Conservation (phyloP, 2,329 filamentous ascomycete genomes). For the Fusarium sp. region DNA sequence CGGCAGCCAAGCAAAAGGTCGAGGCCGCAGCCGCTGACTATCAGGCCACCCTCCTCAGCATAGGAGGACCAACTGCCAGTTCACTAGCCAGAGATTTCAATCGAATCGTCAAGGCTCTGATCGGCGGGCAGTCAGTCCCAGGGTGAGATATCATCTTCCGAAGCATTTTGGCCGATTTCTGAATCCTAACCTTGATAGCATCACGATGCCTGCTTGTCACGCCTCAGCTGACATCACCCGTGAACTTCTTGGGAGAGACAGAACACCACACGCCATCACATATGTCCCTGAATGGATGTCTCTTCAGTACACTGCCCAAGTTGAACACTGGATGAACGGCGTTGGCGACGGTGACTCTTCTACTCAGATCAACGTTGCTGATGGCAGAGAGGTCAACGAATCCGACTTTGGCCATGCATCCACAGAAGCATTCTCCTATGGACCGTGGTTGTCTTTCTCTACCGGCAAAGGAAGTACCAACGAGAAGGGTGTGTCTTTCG, state of each 20-base stretch:
- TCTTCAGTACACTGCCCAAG: slow-evolving; percentile 15
- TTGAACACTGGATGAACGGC: slow-evolving; percentile 33
- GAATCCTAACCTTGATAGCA: slow-evolving; percentile 8
- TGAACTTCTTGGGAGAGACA: slow-evolving; percentile 20
- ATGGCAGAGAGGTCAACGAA: slow-evolving; percentile 23
- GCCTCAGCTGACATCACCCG: slow-evolving; percentile 27
- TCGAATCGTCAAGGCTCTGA: slow-evolving; percentile 16
- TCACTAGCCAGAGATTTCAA: slow-evolving; percentile 14
- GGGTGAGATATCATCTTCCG: not conserved
- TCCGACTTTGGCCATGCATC: slow-evolving; percentile 31
- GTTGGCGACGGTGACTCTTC: slow-evolving; percentile 30
- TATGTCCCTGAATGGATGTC: slow-evolving; percentile 30
- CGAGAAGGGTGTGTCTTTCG: slow-evolving; percentile 8
- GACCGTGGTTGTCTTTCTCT: slow-evolving; percentile 27
- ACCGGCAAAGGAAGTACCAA: not conserved
- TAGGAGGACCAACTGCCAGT: slow-evolving; percentile 15
- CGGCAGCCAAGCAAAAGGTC: slow-evolving; percentile 18
- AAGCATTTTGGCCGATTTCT: not conserved
- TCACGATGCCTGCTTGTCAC: slow-evolving; percentile 33
- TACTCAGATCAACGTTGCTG: slow-evolving; percentile 16
- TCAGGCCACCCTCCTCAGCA: not conserved
- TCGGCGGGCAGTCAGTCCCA: slow-evolving; percentile 13
- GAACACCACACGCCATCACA: slow-evolving; percentile 28
- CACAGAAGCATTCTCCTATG: slow-evolving; percentile 28
- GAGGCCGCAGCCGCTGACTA: slow-evolving; percentile 19